phyloP scores from a whole-genome alignment of 345 rosid species.

The Brassica juncea region DNA sequence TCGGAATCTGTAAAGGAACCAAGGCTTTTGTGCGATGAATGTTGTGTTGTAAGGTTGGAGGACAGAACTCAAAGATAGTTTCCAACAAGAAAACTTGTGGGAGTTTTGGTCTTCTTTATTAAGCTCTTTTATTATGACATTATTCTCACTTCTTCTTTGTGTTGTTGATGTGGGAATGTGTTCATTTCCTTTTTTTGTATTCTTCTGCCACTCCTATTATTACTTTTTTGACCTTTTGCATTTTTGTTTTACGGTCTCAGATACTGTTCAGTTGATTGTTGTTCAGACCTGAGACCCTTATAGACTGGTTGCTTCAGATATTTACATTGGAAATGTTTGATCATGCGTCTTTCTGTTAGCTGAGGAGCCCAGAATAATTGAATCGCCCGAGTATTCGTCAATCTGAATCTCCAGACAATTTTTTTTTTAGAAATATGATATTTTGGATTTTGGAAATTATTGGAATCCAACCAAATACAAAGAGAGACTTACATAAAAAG shows the following conservation, averaged over 20 bases:
- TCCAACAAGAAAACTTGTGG: neutral
- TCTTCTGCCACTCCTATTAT: constrained; percentile 12
- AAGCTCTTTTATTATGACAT: constrained; percentile 18
- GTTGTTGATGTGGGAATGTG: constrained; percentile 16
- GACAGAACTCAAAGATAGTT: constrained; percentile 26
- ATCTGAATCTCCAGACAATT: no score
- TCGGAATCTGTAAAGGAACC: constrained; percentile 41
- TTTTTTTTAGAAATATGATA: no score
- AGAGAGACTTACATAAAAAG: no score
- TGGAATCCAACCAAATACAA: no score
- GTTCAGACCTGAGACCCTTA: constrained; percentile 28
- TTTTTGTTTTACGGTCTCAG: constrained; percentile 33
- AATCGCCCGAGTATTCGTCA: neutral
- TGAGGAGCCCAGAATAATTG: neutral
- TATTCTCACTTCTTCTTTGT: constrained; percentile 15
- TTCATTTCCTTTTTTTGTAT: constrained; percentile 14
- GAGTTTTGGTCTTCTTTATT: constrained; percentile 19
- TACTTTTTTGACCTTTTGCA: constrained; percentile 23
- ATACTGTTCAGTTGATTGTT: constrained; percentile 35
- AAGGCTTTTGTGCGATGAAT: constrained; percentile 25
- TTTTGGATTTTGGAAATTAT: neutral
- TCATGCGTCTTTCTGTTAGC: neutral
- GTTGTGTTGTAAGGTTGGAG: constrained; percentile 35
- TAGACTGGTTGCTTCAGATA: constrained; percentile 15
- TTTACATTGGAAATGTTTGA: constrained; percentile 30